Evolutionary conservation across 2,329 filamentous ascomycete species (phyloP).

Genomic region (Whalleya microplaca): DNA sequence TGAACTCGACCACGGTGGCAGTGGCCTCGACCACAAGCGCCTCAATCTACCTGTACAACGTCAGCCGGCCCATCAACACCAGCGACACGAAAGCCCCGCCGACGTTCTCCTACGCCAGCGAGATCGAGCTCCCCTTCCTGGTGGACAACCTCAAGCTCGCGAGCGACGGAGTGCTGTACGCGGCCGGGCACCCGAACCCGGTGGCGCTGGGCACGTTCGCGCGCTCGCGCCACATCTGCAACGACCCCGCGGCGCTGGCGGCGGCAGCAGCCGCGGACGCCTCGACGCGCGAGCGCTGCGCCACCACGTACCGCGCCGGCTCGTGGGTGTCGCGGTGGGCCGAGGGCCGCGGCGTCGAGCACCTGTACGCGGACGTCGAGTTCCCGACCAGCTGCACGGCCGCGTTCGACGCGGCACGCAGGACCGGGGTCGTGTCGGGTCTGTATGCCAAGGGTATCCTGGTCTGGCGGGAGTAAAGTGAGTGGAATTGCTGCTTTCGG

Average conservation of each 20-base stretch:
- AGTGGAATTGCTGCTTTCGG: too few species aligned
- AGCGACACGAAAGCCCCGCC: conserved; percentile 4
- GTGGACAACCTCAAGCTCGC: conserved; percentile 46
- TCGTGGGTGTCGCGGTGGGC: conserved; percentile 43
- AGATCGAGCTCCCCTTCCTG: conserved; percentile 40
- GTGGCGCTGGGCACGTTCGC: conserved; percentile 39
- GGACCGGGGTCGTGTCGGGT: conserved; percentile 42
- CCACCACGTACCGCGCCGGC: conserved; percentile 7
- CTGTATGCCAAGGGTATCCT: conserved; percentile 43
- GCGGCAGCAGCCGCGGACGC: conserved; percentile 21
- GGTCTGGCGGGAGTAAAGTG: conserved; percentile 29
- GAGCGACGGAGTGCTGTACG: conserved; percentile 38
- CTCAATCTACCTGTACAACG: conserved; percentile 37
- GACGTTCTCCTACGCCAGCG: conserved; percentile 15
- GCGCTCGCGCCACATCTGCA: conserved; percentile 40
- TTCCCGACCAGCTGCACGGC: conserved; percentile 42
- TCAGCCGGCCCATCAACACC: conserved; percentile 10
- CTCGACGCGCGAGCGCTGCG: conserved; percentile 25
- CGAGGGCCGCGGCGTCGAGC: conserved; percentile 35
- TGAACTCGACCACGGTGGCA: conserved; percentile 44
- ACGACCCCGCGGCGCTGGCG: conserved; percentile 28
- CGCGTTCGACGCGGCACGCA: conserved; percentile 33
- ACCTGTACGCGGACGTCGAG: conserved; percentile 39
- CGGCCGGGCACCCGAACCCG: conserved; percentile 46
- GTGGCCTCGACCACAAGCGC: conserved; percentile 41